phyloP scores from a whole-genome alignment of 768 basidiomycete species.

The Panellus pusillus region DNA sequence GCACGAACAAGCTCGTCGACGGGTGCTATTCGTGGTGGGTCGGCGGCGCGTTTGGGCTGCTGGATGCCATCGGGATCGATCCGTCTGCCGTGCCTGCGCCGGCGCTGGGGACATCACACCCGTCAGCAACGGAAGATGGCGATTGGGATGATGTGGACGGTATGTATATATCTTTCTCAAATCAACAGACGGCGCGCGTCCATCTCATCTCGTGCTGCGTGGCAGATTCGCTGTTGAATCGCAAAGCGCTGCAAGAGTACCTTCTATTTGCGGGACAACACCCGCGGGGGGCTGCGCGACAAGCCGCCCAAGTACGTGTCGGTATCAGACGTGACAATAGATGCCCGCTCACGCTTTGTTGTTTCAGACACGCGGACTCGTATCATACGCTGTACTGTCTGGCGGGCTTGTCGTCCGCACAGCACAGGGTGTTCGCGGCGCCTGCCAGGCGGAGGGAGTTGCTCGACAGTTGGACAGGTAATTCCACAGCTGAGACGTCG shows the following conservation, averaged over 20 bases:
- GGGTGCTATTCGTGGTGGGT: constrained; percentile 99
- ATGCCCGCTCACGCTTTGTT: background rate
- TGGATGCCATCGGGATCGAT: constrained; percentile 57
- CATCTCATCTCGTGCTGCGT: constrained; percentile 6
- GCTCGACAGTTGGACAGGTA: constrained; percentile 37
- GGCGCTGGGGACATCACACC: constrained; percentile 32
- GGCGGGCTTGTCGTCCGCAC: constrained; percentile 84
- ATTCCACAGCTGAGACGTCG: background rate
- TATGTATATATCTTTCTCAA: constrained; percentile 40
- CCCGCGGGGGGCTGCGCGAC: constrained; percentile 87
- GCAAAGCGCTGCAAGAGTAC: constrained; percentile 81
- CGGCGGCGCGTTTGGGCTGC: constrained; percentile 79
- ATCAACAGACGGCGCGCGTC: background rate
- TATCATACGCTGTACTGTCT: constrained; percentile 96
- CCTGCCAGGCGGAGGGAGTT: constrained; percentile 34
- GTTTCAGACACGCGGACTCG: constrained; percentile 73
- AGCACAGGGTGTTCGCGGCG: constrained; percentile 69
- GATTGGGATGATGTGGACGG: constrained; percentile 76
- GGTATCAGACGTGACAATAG: background rate
- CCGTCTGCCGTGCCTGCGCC: constrained; percentile 37
- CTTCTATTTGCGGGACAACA: constrained; percentile 85
- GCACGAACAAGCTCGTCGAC: constrained; percentile 98
- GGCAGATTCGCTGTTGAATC: constrained; percentile 56
- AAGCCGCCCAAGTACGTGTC: constrained; percentile 87
- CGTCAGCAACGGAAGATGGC: constrained; percentile 14